A percentile compares a stretch with the other conserved stretches of the same genome.
Conservation (phyloP, 163 green algal species). For the Chlamydomonas reinhardtii region DNA sequence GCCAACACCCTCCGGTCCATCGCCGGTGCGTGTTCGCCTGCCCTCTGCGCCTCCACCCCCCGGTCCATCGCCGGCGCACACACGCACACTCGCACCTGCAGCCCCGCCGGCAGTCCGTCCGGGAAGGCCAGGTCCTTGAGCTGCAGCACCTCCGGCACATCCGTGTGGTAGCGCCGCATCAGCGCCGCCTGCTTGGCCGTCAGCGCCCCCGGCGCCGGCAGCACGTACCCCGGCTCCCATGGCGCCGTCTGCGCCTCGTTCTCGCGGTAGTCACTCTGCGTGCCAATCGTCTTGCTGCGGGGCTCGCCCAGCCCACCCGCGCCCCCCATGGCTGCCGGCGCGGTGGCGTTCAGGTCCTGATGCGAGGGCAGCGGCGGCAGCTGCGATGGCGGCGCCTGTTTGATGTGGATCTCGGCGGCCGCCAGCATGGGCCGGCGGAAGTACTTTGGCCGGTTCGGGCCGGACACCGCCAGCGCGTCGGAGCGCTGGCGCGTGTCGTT, state of each 20-base stretch:
- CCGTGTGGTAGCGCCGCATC: constrained; percentile 57
- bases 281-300: constrained; percentile 69
- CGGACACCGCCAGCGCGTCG: constrained; percentile 57
- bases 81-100: not conserved
- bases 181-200: constrained; percentile 74
- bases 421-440: constrained; percentile 64
- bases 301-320: constrained; percentile 17
- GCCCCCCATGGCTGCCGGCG: constrained; percentile 1
- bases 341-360: constrained; percentile 35
- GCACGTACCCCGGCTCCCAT: constrained; percentile 74
- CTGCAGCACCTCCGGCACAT: constrained; percentile 75
- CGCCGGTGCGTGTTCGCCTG: too few relatives aligned
- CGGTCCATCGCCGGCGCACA: too few relatives aligned
- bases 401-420: constrained; percentile 48
- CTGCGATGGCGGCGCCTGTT: constrained; percentile 45
- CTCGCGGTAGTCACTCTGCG: constrained; percentile 86
- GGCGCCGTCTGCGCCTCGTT: constrained; percentile 82
- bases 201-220: constrained; percentile 54
- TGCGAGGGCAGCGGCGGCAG: constrained; percentile 7
- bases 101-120: constrained; percentile 66
- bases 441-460: constrained; percentile 69
- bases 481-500: constrained; percentile 46
- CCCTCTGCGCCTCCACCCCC: too few relatives aligned
- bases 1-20: too few relatives aligned
- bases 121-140: constrained; percentile 75